Base-by-base conservation (phyloP, 2,329 filamentous ascomycete genomes). In the Leptographium lundbergii region DNA sequence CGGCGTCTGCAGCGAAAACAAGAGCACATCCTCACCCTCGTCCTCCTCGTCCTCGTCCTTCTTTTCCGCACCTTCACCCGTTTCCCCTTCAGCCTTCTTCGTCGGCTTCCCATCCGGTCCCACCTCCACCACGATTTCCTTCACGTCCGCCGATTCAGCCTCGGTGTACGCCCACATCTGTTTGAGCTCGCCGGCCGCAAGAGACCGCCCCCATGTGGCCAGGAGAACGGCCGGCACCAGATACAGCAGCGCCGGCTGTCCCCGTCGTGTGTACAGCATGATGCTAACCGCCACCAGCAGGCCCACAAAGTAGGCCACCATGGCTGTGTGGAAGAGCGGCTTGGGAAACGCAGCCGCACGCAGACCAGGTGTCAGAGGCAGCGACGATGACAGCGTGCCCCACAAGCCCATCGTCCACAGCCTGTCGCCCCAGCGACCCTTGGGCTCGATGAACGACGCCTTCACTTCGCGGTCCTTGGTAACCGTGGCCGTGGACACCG, bases 241-340 rank as follows among this genome's bases (percentile, higher is more conserved):
- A 69, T 97, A 97, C 17, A 99, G 75, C 36, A 99, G 77, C 9
- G 94, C 92, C 0, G 92, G 92, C 69, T 99, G 92, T 3, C 89
- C 89, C 62, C 89, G 89, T 54, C 86, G 80, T 67, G 84, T 94
- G 11, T 89, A 73, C 56, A 91, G 77, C 73, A 97, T 87, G 66
- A 91, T 87, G 0, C 79, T 74, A 22, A 96, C 72, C 0, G 92
- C 96, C 2, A 78, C 75, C 2, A 90, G 62, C 84, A 97, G 88
- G 0, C 90, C 91, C 4, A 85, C 54, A 0, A 88, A 67, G 70
- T 97, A 99, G 0, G 91, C 92, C 2, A 80, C 66, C 62, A 96
- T 68, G 42, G 87, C 82, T 6, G 89, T 87, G 60, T 82, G 79
- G 70, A 99, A 97, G 70, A 96, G 97, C 0, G 85, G 82, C 72